These are phyloP conservation scores for Podochytrium sp. DNA, from an alignment of 192 early-diverging fungal species.

Conservation along the genomic window DNA sequence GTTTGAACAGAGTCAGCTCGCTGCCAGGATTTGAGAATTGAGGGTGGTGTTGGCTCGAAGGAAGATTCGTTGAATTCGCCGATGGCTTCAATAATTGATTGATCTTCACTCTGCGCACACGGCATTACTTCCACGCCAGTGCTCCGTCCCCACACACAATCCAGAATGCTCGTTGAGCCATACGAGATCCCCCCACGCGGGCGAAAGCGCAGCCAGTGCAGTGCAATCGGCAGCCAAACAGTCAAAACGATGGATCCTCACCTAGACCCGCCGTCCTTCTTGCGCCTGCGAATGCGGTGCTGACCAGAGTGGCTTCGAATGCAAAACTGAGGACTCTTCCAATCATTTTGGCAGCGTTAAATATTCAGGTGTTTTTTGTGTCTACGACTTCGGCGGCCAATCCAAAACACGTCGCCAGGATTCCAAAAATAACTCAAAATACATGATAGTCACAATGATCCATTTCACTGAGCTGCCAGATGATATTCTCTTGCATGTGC, in stretches of 20 bases:
- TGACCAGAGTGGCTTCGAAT: constrained; percentile 42
- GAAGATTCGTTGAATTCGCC: not conserved
- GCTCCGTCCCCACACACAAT: not conserved
- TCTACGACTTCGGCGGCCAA: not conserved
- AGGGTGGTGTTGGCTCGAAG: not conserved
- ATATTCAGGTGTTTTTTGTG: not conserved
- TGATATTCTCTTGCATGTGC: not conserved
- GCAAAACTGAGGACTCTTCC: constrained; percentile 31
- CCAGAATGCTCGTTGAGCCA: not conserved
- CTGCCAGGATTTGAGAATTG: not conserved
- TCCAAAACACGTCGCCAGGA: not conserved
- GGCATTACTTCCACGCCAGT: too few species aligned
- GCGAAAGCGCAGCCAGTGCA: too few species aligned
- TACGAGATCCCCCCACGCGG: too few species aligned
- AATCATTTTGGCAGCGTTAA: not conserved
- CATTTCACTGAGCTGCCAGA: not conserved
- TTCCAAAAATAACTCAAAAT: not conserved
- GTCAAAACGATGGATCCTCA: constrained; percentile 17
- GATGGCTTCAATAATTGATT: not conserved
- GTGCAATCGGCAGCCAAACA: too few species aligned
- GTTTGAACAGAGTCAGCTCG: not conserved
- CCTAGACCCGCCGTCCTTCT: constrained; percentile 34
- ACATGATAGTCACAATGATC: not conserved
- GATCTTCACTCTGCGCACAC: not conserved
- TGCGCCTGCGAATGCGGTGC: constrained; percentile 45